Percentiles rank a stretch among this genome's conserved stretches.
Conservation (phyloP, 2,329 filamentous ascomycete genomes). For the Aspergillus sp. region DNA sequence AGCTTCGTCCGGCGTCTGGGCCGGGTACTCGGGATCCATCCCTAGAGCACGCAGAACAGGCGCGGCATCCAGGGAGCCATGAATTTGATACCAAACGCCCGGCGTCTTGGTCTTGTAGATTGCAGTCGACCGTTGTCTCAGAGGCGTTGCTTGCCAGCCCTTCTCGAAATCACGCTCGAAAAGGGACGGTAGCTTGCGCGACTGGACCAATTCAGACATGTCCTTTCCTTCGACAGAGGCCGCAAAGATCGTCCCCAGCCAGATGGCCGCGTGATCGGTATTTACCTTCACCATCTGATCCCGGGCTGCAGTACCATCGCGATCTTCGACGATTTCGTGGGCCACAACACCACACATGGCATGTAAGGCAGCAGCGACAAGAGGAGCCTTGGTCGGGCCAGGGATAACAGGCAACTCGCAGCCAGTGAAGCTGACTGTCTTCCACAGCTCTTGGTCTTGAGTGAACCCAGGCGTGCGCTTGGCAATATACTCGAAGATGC, state of each 20-base stretch:
- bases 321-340: neutral
- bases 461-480: neutral
- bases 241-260: neutral
- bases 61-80: neutral
- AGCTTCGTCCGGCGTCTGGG: neutral
- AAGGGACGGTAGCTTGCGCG: neutral
- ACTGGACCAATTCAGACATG: neutral
- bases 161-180: neutral
- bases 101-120: conserved; percentile 2
- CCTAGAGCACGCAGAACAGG: neutral
- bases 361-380: neutral
- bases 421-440: neutral
- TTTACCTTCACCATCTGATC: neutral
- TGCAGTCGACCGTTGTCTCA: neutral
- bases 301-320: neutral
- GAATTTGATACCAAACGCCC: neutral
- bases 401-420: neutral
- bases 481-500: conserved; percentile 1
- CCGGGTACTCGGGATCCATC: neutral
- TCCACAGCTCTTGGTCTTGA: neutral
- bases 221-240: neutral
- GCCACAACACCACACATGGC: conserved; percentile 3
- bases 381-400: neutral
- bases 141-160: neutral
- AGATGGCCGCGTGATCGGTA: neutral